A percentile compares a stretch with the other conserved stretches of the same genome.
Conservation (phyloP, 345 rosid species). For the Brassica juncea region DNA sequence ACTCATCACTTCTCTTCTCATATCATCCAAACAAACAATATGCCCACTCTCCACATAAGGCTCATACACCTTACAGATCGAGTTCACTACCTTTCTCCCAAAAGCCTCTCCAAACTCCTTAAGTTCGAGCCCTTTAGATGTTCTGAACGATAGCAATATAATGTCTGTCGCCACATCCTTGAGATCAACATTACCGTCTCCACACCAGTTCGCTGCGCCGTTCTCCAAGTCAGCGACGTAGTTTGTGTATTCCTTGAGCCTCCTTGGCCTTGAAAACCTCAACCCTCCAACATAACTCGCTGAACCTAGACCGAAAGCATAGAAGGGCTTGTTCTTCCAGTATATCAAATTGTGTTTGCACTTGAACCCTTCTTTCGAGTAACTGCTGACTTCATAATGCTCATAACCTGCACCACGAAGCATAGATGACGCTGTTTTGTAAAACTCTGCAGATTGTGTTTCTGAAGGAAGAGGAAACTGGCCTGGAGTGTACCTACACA, state of each 20-base stretch:
- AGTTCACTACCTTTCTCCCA: slow-evolving; percentile 53
- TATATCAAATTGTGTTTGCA: slow-evolving; percentile 83
- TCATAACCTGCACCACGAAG: slow-evolving; percentile 65
- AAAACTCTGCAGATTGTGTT: slow-evolving; percentile 74
- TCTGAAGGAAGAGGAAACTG: slow-evolving; percentile 89
- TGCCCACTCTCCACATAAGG: slow-evolving; percentile 75
- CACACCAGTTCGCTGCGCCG: slow-evolving; percentile 41
- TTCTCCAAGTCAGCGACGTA: slow-evolving; percentile 70
- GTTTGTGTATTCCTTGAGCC: slow-evolving; percentile 62
- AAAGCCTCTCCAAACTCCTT: slow-evolving; percentile 58
- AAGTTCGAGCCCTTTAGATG: slow-evolving; percentile 75
- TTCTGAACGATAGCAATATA: slow-evolving; percentile 87
- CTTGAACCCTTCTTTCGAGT: slow-evolving; percentile 58
- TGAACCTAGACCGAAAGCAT: slow-evolving; percentile 89
- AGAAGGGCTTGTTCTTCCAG: slow-evolving; percentile 87
- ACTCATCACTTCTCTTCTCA: slow-evolving; percentile 47
- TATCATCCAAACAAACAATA: slow-evolving; percentile 64
- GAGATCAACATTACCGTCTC: slow-evolving; percentile 44
- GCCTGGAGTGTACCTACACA: slow-evolving; percentile 84
- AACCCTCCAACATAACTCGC: slow-evolving; percentile 79
- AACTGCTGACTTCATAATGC: slow-evolving; percentile 92
- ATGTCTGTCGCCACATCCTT: slow-evolving; percentile 78
- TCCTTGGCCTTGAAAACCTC: slow-evolving; percentile 91
- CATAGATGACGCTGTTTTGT: slow-evolving; percentile 65
- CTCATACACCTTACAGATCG: slow-evolving; percentile 62